A percentile compares a stretch with the other conserved stretches of the same genome.
Conservation (phyloP, 2,329 filamentous ascomycete genomes). For the Sphaerulina vaccinii region DNA sequence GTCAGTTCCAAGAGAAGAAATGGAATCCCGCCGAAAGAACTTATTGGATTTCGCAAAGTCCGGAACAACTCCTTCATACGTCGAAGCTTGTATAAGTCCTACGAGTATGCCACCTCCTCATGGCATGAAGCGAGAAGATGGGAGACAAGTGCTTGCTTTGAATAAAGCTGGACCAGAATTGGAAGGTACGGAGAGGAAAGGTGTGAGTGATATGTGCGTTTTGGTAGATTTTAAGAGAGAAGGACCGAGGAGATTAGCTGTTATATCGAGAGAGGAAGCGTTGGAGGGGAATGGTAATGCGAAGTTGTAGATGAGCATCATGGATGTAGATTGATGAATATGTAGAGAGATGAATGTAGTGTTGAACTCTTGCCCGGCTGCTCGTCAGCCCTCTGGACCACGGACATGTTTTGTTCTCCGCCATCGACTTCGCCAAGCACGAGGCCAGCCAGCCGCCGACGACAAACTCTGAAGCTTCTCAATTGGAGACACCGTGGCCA, state of each 20-base stretch:
- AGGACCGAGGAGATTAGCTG: conserved; percentile 56
- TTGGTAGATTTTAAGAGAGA: conserved; percentile 58
- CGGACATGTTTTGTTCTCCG: not conserved
- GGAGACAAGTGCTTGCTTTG: conserved; percentile 53
- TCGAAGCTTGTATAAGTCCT: conserved; percentile 46
- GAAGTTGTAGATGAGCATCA: no score
- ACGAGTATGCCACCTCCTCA: conserved; percentile 38
- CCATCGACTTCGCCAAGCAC: not conserved
- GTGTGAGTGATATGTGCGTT: conserved; percentile 56
- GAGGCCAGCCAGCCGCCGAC: no score
- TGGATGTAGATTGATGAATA: not conserved
- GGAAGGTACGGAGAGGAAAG: conserved; percentile 42
- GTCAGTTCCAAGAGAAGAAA: conserved; percentile 34
- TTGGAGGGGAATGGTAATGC: conserved; percentile 22
- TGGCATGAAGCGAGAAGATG: conserved; percentile 46
- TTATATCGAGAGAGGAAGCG: conserved; percentile 45
- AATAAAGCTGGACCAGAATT: conserved; percentile 58
- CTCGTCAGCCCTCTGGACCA: not conserved
- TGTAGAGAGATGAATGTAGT: not conserved
- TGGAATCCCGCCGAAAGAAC: conserved; percentile 52
- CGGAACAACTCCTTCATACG: conserved; percentile 44
- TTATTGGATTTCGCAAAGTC: conserved; percentile 52
- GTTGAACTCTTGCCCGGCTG: not conserved
- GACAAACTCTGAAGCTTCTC: no score
- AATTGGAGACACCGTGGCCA: no score